phyloP scores from a whole-genome alignment of 257 asterid species.

The Eucommia ulmoides region DNA sequence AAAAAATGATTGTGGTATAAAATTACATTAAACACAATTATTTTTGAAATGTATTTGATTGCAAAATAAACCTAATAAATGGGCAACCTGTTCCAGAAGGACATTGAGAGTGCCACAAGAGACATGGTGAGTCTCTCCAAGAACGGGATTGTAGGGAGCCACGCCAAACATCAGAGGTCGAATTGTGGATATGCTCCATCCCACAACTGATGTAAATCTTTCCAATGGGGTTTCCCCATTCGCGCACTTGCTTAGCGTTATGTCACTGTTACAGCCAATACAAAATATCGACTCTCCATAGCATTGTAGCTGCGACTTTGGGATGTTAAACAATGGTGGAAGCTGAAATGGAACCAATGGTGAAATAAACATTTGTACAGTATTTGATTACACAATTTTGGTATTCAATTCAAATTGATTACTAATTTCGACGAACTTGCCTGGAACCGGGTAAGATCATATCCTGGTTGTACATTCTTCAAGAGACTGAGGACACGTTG shows the following conservation, averaged over 20 bases:
- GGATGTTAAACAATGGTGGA: constrained; percentile 83
- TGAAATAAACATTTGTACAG: neutral
- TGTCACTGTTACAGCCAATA: constrained; percentile 21
- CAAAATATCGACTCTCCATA: constrained; percentile 67
- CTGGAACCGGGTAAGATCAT: constrained; percentile 77
- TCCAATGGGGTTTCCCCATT: constrained; percentile 30
- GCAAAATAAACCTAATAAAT: no score
- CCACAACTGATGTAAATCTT: constrained; percentile 49
- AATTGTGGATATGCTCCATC: constrained; percentile 67
- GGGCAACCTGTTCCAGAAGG: constrained; percentile 79
- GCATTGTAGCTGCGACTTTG: constrained; percentile 83
- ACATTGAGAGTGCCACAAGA: constrained; percentile 53
- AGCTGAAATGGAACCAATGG: constrained; percentile 31
- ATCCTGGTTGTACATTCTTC: constrained; percentile 42
- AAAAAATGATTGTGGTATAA: no score
- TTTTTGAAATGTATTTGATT: no score
- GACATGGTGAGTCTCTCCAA: constrained; percentile 94
- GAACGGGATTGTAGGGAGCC: constrained; percentile 83
- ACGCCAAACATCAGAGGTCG: constrained; percentile 69
- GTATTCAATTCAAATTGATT: neutral
- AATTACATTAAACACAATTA: no score
- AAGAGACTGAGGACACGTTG: constrained; percentile 57
- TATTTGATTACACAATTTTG: neutral
- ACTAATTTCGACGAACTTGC: constrained; percentile 20
- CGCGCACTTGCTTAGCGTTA: constrained; percentile 45